Base-by-base conservation (phyloP, 768 basidiomycete species). In the Coprinopsis marcescibilis region DNA sequence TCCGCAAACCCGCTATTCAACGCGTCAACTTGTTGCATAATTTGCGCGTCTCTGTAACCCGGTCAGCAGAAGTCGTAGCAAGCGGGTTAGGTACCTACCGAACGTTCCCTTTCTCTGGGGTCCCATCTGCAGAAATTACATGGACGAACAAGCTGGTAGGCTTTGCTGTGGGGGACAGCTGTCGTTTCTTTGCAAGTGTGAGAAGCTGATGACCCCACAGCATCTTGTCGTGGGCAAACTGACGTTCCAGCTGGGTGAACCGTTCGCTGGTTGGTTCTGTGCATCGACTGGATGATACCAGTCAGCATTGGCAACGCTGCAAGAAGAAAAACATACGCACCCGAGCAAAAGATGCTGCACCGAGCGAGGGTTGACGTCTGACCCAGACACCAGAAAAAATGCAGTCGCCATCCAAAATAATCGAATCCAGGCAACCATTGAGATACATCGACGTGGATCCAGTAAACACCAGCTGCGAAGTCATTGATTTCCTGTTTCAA, bases 1-100 rank as follows among this genome's bases (percentile, higher is more conserved):
- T 34, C 27, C 11, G 52, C 34, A 50, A 68, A 76, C 49, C 64
- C 69, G 1, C 48, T 23, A 53, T 76, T 76, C 46, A 76, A 49
- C n/a, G 64, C 66, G 12, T 52, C 46, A 21, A 76, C 65, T 52
- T 72, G 71, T 11, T 55, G 49, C 7, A 41, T 25, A 36, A 76
- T 61, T 50, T 64, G 61, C 3, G 51, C 41, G n/a, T 53, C 53
- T 5, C 64, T 65, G 24, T n/a, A 25, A 3, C 8, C 39, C 10
- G n/a, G 3, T 8, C 23, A 19, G 38, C 13, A 14, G 11, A 24
- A 17, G 24, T 30, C 5, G 4, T 26, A 5, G 12, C 11, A 3
- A 14, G 17, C 11, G 19, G 11, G 7, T 3, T 11, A 15, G 24
- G 15, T 10, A 43, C 50, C 26, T 29, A 55, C 53, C 41, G 35